Conservation (phyloP, 1,284 basidiomycete genomes). For the Ustanciosporium gigantosporum region DNA sequence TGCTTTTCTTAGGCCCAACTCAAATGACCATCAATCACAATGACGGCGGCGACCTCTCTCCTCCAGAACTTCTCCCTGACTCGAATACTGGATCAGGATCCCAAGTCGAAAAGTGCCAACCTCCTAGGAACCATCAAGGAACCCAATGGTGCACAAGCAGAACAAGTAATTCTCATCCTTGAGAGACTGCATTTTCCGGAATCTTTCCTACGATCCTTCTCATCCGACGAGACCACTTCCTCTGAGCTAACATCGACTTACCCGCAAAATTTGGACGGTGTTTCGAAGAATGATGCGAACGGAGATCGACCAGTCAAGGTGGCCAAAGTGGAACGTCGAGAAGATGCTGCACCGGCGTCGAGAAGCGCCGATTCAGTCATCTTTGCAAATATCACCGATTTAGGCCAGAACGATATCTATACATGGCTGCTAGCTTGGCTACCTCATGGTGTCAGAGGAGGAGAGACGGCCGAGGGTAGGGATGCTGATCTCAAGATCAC, state of each 20-base stretch:
- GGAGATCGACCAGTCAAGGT: background rate
- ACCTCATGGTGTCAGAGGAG: too few species aligned
- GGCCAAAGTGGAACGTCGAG: background rate
- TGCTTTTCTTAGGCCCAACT: too few species aligned
- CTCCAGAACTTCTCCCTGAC: conserved; percentile 49
- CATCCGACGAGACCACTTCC: too few species aligned
- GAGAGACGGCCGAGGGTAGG: background rate
- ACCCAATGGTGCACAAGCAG: background rate
- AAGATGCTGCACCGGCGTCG: too few species aligned
- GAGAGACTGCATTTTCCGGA: conserved; percentile 55
- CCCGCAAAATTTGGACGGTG: too few species aligned
- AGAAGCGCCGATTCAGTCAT: background rate
- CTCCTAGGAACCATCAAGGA: conserved; percentile 21
- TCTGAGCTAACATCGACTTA: too few species aligned
- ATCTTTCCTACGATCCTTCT: too few species aligned
- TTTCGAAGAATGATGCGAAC: too few species aligned
- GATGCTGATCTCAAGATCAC: conserved; percentile 55
- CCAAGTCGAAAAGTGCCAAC: conserved; percentile 32
- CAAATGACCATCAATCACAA: too few species aligned
- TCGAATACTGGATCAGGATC: conserved; percentile 43
- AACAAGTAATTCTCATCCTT: conserved; percentile 47
- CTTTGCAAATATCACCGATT: conserved; percentile 14
- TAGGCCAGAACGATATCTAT: conserved; percentile 59
- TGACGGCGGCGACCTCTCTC: too few species aligned
- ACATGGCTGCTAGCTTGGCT: conserved; percentile 55